phyloP scores from a whole-genome alignment of 169 alveolate species.

The Toxoplasma gondii region DNA sequence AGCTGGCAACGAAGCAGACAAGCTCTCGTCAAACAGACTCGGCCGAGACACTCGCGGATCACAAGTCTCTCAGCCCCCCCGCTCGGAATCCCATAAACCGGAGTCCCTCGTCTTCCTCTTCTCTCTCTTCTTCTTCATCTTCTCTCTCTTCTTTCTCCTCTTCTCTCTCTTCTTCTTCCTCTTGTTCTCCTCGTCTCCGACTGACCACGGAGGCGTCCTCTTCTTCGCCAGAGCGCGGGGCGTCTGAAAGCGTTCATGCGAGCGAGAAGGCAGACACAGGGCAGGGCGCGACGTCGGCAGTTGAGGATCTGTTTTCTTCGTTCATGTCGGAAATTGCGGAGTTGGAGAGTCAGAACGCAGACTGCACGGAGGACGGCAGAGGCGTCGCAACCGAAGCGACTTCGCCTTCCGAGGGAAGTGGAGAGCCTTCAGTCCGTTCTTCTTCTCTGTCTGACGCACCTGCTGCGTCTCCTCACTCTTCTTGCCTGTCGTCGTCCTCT shows the following conservation, averaged over 20 bases:
- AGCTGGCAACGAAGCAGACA: too few relatives aligned
- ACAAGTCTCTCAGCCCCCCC: too few relatives aligned
- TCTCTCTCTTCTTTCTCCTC: not conserved
- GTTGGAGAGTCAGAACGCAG: not conserved
- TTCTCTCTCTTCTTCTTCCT: not conserved
- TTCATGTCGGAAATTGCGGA: constrained; percentile 1
- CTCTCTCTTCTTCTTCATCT: not conserved
- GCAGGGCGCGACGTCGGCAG: not conserved
- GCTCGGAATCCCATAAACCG: not conserved
- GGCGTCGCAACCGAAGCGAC: not conserved
- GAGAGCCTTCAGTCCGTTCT: not conserved
- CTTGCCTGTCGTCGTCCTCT: not conserved
- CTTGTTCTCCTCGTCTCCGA: not conserved
- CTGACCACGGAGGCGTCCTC: not conserved
- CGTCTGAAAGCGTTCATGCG: not conserved
- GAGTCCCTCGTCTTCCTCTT: not conserved
- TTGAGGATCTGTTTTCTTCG: not conserved
- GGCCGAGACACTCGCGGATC: too few relatives aligned
- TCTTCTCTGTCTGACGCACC: not conserved
- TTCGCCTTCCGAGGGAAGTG: not conserved
- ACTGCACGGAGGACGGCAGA: not conserved
- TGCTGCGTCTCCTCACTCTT: not conserved
- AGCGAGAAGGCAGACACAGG: not conserved
- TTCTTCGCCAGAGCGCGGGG: not conserved
- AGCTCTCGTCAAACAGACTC: too few relatives aligned